phyloP scores from a whole-genome alignment of 306 rosid genomes.

The Quercus variabilis region DNA sequence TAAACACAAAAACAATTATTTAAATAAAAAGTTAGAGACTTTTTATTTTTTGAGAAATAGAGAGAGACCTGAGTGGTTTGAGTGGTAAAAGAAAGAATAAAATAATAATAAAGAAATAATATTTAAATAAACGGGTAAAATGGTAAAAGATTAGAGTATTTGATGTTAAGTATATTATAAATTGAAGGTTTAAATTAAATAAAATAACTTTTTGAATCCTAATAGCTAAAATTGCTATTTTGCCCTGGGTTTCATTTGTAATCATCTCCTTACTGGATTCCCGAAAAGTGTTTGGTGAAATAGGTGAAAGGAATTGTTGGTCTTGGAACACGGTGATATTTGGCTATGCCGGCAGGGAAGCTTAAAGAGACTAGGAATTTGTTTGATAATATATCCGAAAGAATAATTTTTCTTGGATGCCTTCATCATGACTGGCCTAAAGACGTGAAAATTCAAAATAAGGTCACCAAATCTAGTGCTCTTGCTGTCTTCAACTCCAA shows the following conservation, averaged over 20 bases:
- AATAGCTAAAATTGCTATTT: too few relatives aligned
- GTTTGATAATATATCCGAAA: slow-evolving; percentile 56
- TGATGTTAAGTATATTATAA: too few relatives aligned
- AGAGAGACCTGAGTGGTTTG: too few relatives aligned
- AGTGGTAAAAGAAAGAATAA: too few relatives aligned
- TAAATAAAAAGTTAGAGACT: too few relatives aligned
- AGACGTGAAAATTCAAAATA: slow-evolving; percentile 40
- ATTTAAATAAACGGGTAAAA: too few relatives aligned
- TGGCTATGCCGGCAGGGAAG: slow-evolving; percentile 40
- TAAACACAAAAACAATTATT: too few relatives aligned
- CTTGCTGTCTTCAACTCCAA: slow-evolving; percentile 16
- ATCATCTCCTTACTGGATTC: slow-evolving; percentile 53
- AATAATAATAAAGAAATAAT: too few relatives aligned
- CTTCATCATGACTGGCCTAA: slow-evolving; percentile 32
- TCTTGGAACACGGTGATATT: slow-evolving; percentile 67
- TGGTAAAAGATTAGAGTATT: too few relatives aligned
- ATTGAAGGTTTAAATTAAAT: too few relatives aligned
- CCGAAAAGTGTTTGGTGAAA: slow-evolving; percentile 46
- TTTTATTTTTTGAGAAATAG: too few relatives aligned
- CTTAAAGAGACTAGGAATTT: slow-evolving; percentile 44
- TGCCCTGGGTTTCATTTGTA: slow-evolving; percentile 38
- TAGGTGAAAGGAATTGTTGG: slow-evolving; percentile 51
- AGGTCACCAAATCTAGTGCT: slow-evolving; percentile 31
- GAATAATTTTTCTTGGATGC: slow-evolving; percentile 67
- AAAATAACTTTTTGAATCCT: too few relatives aligned